Base-by-base conservation (phyloP, 345 rosid species). In the Gossypium ekmanianum region DNA sequence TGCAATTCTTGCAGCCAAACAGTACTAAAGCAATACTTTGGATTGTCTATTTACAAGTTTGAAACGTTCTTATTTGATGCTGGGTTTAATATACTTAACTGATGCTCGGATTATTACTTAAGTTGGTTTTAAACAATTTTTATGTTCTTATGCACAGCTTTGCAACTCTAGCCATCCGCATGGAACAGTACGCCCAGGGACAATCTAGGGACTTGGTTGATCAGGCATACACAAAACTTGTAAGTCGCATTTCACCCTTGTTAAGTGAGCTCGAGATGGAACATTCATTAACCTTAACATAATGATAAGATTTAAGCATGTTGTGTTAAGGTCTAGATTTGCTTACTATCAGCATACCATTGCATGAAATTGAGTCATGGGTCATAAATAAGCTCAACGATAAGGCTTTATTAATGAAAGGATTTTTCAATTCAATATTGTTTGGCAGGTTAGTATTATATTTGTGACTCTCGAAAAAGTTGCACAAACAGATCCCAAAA, bases 151-250 rank as follows among this genome's bases (percentile, higher is more conserved):
- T 82, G 58, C 56, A 45, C 73, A 95, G 99, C 83, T 95, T 95
- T 86, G 96, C 99, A 72, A 90, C 94, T 76, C 96, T 93, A 67
- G 99, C 99, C 65, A 93, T 97, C 76, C 96, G 97, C 26, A 95
- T 95, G 99, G 99, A 95, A 81, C 99, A 93, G 82, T 91, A 93
- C 84, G 91, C 93, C 79, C 98, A 89, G 78, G 99, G 61, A 57
- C 29, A 57, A 22, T 57, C 61, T 20, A 57, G 61, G 61, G 98
- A 91, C 82, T 82, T 95, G 84, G 99, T 93, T 85, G 99, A 95
- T 86, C 97, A 93, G 78, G 98, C 98, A 52, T 93, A 95, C 79
- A 88, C 89, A 41, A 95, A 95, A 88, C 90, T 95, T 74, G 99
- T 95, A 77, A 88, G 98, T 87, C 41, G 26, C 61, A 34, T 76